Percentiles rank a stretch among this genome's conserved stretches.
Evolutionary conservation across 73 alveolate genomes (phyloP).

Genomic region (Blepharisma stoltei): DNA sequence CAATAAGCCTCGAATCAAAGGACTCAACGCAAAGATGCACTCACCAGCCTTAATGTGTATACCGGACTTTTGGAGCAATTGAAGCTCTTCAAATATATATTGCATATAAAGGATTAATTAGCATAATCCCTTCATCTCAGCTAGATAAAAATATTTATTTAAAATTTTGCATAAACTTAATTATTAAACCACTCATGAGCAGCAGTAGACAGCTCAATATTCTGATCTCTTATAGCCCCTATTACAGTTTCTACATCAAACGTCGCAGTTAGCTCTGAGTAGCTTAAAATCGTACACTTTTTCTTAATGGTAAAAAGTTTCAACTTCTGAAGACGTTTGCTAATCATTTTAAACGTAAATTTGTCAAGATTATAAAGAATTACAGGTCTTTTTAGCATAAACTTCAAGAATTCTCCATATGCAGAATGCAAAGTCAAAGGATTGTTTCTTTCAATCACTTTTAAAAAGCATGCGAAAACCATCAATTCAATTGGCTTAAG

Average conservation of each 20-base stretch:
- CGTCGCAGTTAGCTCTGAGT: not conserved
- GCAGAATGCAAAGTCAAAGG: not conserved
- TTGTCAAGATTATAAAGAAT: not conserved
- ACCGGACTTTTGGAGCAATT: too few species aligned
- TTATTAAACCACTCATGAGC: slow-evolving; percentile 13
- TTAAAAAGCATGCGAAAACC: not conserved
- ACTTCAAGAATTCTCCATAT: not conserved
- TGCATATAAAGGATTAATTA: too few species aligned
- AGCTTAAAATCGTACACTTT: not conserved
- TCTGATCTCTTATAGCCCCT: not conserved
- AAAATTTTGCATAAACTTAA: too few species aligned
- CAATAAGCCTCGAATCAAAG: too few species aligned
- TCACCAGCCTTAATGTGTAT: too few species aligned
- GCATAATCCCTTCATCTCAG: too few species aligned
- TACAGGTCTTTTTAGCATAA: not conserved
- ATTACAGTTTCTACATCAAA: not conserved
- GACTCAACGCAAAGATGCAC: too few species aligned
- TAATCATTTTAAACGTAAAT: slow-evolving; percentile 3
- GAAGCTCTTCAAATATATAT: too few species aligned
- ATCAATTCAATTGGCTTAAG: not conserved
- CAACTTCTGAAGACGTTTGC: not conserved
- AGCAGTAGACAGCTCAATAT: not conserved
- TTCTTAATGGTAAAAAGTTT: not conserved
- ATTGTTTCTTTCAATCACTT: not conserved
- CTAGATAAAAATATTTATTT: too few species aligned